Conservation (phyloP, 441 rosid species). For the Populus hybrid region DNA sequence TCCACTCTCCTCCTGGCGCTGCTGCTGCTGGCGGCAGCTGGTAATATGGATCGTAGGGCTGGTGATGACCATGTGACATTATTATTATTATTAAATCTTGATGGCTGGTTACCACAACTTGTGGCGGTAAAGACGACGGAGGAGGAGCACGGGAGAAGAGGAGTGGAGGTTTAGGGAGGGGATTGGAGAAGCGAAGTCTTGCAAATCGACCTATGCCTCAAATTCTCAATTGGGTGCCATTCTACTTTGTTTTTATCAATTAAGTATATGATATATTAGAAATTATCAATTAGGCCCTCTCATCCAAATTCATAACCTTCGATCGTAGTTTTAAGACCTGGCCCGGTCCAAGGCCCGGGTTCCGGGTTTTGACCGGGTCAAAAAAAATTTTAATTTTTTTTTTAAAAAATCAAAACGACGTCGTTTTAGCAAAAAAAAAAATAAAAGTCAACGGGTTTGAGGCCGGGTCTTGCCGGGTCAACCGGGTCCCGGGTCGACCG, state of each 20-base stretch:
- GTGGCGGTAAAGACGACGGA: not conserved
- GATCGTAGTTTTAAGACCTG: too few relatives aligned
- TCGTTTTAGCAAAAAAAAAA: too few relatives aligned
- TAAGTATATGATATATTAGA: not conserved
- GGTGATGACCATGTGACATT: slow-evolving; percentile 25
- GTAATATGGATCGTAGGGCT: slow-evolving; percentile 57
- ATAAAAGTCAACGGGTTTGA: too few relatives aligned
- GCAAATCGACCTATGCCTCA: not conserved
- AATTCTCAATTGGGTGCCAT: not conserved
- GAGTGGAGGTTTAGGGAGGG: not conserved
- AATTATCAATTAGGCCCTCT: not conserved
- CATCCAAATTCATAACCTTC: not conserved
- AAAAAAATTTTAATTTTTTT: too few relatives aligned
- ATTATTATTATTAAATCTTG: not conserved
- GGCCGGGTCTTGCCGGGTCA: too few relatives aligned
- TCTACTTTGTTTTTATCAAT: too few relatives aligned
- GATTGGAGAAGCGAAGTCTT: not conserved
- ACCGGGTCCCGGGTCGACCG: too few relatives aligned
- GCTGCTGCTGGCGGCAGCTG: slow-evolving; percentile 18
- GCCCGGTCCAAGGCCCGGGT: too few relatives aligned
- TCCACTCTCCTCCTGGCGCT: slow-evolving; percentile 26
- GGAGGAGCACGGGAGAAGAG: not conserved
- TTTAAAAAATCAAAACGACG: too few relatives aligned
- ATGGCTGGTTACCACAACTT: not conserved
- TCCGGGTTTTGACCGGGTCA: too few relatives aligned